These are phyloP conservation scores for Selenicereus undatus DNA, from an alignment of 148 eudicot species.

Conservation along the genomic window DNA sequence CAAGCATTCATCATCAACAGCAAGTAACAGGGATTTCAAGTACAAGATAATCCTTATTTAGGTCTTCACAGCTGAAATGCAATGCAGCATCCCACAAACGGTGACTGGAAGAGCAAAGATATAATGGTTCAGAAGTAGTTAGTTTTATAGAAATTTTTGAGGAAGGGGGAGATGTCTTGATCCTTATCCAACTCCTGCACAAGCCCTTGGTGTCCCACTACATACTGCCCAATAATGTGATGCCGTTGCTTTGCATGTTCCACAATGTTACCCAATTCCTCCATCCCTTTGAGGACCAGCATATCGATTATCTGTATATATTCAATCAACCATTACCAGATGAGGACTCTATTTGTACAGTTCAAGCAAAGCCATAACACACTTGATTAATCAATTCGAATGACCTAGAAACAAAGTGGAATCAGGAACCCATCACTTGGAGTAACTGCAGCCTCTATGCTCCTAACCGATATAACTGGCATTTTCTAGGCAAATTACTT, in stretches of 20 bases:
- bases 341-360: background rate
- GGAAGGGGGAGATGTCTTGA: conserved; percentile 48
- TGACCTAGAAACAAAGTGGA: too few species aligned
- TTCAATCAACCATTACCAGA: background rate
- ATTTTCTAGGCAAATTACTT: too few species aligned
- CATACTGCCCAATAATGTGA: conserved; percentile 89
- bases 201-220: conserved; percentile 54
- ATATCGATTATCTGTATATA: conserved; percentile 73
- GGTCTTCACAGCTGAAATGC: conserved; percentile 16
- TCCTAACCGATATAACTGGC: too few species aligned
- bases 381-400: too few species aligned
- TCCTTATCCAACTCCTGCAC: conserved; percentile 58
- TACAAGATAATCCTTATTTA: conserved; percentile 26
- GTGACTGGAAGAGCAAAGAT: background rate
- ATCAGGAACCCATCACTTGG: too few species aligned
- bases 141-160: conserved; percentile 58
- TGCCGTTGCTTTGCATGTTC: conserved; percentile 96
- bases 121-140: conserved; percentile 53
- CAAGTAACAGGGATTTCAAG: conserved; percentile 1
- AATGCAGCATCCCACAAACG: conserved; percentile 4
- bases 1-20: too few species aligned
- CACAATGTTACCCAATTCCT: conserved; percentile 66
- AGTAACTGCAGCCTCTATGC: too few species aligned
- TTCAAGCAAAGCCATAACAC: background rate
- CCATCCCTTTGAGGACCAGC: conserved; percentile 79